A percentile compares a stretch with the other conserved stretches of the same genome.
Conservation (phyloP, 2,329 filamentous ascomycete genomes). For the Fusarium fujikuroi region DNA sequence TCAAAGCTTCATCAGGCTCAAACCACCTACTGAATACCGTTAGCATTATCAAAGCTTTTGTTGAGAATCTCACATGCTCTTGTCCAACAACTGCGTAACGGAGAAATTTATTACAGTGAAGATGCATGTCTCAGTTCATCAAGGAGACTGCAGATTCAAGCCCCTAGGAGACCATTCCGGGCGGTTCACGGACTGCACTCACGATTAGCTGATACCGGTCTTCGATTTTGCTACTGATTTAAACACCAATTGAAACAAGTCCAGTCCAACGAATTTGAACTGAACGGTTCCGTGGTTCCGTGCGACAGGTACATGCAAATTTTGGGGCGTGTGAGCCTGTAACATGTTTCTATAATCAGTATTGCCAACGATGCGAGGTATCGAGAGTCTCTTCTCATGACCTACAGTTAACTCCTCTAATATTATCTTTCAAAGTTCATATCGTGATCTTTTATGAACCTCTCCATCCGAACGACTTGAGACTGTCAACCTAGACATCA, state of each 20-base stretch:
- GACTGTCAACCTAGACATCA: too few species aligned
- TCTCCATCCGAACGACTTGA: too few species aligned
- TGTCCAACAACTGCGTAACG: too few species aligned
- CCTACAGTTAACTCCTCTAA: neutral
- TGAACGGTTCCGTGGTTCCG: neutral
- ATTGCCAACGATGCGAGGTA: too few species aligned
- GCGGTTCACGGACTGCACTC: neutral
- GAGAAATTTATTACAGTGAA: neutral
- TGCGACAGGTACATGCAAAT: neutral
- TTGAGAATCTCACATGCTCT: accelerated
- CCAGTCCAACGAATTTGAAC: neutral
- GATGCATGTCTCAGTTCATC: neutral
- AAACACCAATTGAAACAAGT: too few species aligned
- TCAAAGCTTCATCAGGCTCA: neutral
- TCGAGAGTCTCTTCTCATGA: neutral
- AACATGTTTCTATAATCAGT: neutral
- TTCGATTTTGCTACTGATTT: too few species aligned
- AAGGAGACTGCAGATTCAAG: neutral
- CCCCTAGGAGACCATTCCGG: neutral
- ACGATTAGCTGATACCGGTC: neutral
- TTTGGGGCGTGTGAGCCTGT: neutral
- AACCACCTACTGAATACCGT: neutral
- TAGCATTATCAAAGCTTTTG: neutral
- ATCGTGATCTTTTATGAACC: neutral
- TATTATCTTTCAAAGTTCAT: neutral